Evolutionary conservation across 1,284 basidiomycete genomes (phyloP).

Genomic region (Microbotryomycetes sp.): DNA sequence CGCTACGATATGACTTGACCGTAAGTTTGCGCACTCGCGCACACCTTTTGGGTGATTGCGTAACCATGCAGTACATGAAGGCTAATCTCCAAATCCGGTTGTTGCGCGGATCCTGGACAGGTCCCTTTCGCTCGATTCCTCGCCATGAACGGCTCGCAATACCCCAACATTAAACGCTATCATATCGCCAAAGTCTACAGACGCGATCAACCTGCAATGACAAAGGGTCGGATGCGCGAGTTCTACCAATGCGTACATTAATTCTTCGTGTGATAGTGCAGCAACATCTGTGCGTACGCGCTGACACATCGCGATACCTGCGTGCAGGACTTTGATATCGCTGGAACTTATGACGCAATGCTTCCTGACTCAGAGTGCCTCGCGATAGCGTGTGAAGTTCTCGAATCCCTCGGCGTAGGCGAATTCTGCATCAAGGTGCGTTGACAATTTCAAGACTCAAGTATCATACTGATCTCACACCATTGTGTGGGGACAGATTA

Average conservation of each 20-base stretch:
- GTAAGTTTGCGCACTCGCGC: no score
- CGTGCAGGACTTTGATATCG: slow-evolving; percentile 84
- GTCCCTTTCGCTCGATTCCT: slow-evolving; percentile 90
- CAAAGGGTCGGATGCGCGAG: slow-evolving; percentile 95
- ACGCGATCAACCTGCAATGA: slow-evolving; percentile 94
- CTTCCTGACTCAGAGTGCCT: slow-evolving; percentile 92
- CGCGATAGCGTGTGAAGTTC: slow-evolving; percentile 70
- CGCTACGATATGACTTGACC: slow-evolving; percentile 91
- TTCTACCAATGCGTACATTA: slow-evolving; percentile 88
- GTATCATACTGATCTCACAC: background rate
- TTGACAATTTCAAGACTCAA: background rate
- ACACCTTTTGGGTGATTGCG: background rate
- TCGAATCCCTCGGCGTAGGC: slow-evolving; percentile 77
- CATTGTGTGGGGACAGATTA: slow-evolving; percentile 53
- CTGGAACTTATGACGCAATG: slow-evolving; percentile 92
- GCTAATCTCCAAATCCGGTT: background rate
- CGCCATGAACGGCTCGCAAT: slow-evolving; percentile 80
- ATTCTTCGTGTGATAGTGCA: background rate
- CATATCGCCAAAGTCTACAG: slow-evolving; percentile 98
- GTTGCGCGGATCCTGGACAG: slow-evolving; percentile 31
- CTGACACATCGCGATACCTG: background rate
- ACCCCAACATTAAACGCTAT: slow-evolving; percentile 70
- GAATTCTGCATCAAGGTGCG: slow-evolving; percentile 87
- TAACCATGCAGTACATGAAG: no score
- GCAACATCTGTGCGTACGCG: no score